Base-by-base conservation (phyloP, 1,284 basidiomycete genomes). In the Trichosporon asahii region DNA sequence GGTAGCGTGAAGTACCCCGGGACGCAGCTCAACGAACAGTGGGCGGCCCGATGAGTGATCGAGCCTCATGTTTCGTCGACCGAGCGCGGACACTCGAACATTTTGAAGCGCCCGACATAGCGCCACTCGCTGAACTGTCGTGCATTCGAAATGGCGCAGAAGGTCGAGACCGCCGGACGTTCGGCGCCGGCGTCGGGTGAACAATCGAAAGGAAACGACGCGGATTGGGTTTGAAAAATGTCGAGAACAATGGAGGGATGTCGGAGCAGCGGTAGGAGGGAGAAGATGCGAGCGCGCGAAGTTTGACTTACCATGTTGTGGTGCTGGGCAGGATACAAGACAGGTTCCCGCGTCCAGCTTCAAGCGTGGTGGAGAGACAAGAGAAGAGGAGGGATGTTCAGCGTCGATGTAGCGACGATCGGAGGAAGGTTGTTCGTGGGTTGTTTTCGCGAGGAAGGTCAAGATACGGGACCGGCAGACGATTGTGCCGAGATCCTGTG, bases 331-430 rank as follows among this genome's bases (percentile, higher is more conserved):
- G 57, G 29, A 31, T 18, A 33, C 29, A 31, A 61, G 27, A 33
- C 18, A 31, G 29, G 57, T 61, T 61, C 57, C 57, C 23, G 57
- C 57, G 57, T 61, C 57, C 57, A 61, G 57, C 57, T 29, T 18
- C 7, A 18, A 31, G 57, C 57, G 27, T n/a, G 57, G 57, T 61
- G 57, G 27, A 7, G 29, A n/a, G 14, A n/a, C 57, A 31, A n/a
- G 27, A 18, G 29, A 15, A 14, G 55, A 27, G 25, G 55, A 27
- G 8, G 57, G 49, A 4, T 15, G 55, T 60, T 33, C 57, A 61
- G 23, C 49, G 49, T 53, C 49, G 23, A 53, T 25, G 49, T 53
- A 53, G 49, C n/a, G 49, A 53, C 49, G 49, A 11, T 7, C 49
- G 23, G 49, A 53, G 23, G 49, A 21, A 18, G 49, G 4, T 23